These are phyloP conservation scores for Olyra latifolia DNA, from an alignment of 176 grass and related monocot species.

Conservation along the genomic window DNA sequence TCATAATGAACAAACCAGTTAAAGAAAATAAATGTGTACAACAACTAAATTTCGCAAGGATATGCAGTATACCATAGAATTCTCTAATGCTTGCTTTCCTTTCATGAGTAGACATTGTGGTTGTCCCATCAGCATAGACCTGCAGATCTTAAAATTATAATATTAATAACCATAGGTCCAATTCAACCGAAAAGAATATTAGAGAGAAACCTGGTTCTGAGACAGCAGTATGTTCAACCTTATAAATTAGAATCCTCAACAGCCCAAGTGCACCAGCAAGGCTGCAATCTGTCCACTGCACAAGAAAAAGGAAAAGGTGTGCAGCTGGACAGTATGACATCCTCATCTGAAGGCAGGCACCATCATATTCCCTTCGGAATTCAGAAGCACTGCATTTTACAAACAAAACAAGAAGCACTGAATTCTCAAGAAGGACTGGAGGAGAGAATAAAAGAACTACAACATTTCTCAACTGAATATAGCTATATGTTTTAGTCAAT, in stretches of 20 bases:
- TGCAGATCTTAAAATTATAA: constrained; percentile 25
- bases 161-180: not conserved
- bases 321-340: constrained; percentile 89
- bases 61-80: constrained; percentile 68
- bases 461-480: not conserved
- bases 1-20: constrained; percentile 31
- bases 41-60: not conserved
- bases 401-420: constrained; percentile 27
- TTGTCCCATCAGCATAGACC: constrained; percentile 90
- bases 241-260: constrained; percentile 88
- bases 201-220: not conserved
- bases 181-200: constrained; percentile 20
- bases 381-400: constrained; percentile 63
- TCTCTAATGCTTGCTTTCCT: constrained; percentile 85
- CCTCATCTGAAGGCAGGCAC: constrained; percentile 83
- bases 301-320: constrained; percentile 88
- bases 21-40: constrained; percentile 7
- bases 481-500: not conserved
- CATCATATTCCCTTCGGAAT: constrained; percentile 86
- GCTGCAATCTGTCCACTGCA: constrained; percentile 87
- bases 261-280: constrained; percentile 86
- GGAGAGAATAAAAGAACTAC: not conserved
- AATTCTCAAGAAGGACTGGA: not conserved
- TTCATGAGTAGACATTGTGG: constrained; percentile 94
- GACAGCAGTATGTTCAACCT: constrained; percentile 36